These are phyloP conservation scores for Rhododendron griersonianum DNA, from an alignment of 148 eudicot species.

Conservation along the genomic window DNA sequence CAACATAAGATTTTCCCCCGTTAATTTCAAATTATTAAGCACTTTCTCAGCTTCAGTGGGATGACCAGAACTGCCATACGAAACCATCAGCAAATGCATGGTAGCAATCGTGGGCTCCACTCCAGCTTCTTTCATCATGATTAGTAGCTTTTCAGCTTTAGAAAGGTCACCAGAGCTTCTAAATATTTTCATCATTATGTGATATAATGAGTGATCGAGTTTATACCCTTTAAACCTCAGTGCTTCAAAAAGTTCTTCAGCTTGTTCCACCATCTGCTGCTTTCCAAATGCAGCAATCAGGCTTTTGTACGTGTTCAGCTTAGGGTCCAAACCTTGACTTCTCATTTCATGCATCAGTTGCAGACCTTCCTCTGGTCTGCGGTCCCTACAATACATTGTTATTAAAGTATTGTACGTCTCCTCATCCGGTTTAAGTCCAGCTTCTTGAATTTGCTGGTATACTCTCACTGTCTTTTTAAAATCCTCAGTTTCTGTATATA, in stretches of 20 bases:
- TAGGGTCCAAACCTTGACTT: conserved; percentile 52
- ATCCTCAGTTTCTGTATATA: conserved; percentile 78
- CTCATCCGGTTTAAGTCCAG: conserved; percentile 70
- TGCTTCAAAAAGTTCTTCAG: conserved; percentile 78
- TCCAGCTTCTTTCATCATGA: conserved; percentile 73
- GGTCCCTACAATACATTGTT: conserved; percentile 82
- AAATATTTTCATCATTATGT: conserved; percentile 87
- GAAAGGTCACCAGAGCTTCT: conserved; percentile 65
- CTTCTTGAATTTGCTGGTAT: conserved; percentile 63
- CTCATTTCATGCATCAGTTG: conserved; percentile 71
- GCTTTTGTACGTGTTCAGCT: conserved; percentile 79
- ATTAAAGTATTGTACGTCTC: conserved; percentile 81
- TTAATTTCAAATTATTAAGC: conserved; percentile 66
- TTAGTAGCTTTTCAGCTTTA: conserved; percentile 72
- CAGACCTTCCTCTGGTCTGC: conserved; percentile 82
- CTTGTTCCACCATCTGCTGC: conserved; percentile 58
- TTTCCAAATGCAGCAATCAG: conserved; percentile 76
- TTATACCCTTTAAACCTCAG: conserved; percentile 61
- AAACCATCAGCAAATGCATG: conserved; percentile 92
- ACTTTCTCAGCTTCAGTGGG: conserved; percentile 95
- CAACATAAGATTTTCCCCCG: conserved; percentile 54
- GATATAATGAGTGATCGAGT: conserved; percentile 85
- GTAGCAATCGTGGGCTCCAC: conserved; percentile 80
- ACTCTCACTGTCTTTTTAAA: conserved; percentile 63
- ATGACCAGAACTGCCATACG: conserved; percentile 89